phyloP scores from a whole-genome alignment of 306 rosid species.

The Lathyrus oleraceus region DNA sequence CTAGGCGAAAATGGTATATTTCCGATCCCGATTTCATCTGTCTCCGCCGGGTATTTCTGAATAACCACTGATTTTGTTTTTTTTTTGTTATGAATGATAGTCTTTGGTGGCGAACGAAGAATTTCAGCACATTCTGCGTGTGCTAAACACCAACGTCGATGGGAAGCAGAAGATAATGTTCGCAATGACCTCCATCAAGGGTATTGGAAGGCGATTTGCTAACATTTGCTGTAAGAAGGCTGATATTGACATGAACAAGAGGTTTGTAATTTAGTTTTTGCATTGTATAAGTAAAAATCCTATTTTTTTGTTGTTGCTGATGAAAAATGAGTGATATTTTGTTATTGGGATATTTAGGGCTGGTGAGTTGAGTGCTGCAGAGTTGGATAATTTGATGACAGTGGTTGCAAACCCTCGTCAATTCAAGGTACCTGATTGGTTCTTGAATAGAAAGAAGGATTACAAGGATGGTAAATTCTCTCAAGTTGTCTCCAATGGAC shows the following conservation, averaged over 20 bases:
- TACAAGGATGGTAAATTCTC: slow-evolving; percentile 59
- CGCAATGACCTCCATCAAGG: slow-evolving; percentile 59
- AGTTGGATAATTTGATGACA: slow-evolving; percentile 52
- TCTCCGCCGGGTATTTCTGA: neutral
- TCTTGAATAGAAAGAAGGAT: slow-evolving; percentile 57
- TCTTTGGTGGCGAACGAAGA: slow-evolving; percentile 60
- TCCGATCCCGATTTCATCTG: neutral
- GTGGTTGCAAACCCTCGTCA: slow-evolving; percentile 54
- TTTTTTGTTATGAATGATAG: slow-evolving; percentile 14
- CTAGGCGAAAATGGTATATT: neutral
- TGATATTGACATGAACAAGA: slow-evolving; percentile 58
- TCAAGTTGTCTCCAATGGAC: slow-evolving; percentile 51
- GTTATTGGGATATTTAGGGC: slow-evolving; percentile 36
- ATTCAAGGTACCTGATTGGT: slow-evolving; percentile 61
- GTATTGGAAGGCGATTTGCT: slow-evolving; percentile 53
- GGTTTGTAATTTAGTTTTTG: slow-evolving; percentile 10
- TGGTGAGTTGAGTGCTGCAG: slow-evolving; percentile 58
- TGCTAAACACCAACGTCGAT: slow-evolving; percentile 55
- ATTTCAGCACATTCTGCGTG: slow-evolving; percentile 60
- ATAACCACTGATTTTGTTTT: neutral
- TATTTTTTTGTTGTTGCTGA: neutral
- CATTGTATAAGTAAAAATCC: neutral
- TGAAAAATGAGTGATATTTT: neutral
- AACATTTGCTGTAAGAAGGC: slow-evolving; percentile 56
- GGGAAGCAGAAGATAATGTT: slow-evolving; percentile 62